Evolutionary conservation across 306 rosid genomes (phyloP).

Genomic region (Dryas octopetala): DNA sequence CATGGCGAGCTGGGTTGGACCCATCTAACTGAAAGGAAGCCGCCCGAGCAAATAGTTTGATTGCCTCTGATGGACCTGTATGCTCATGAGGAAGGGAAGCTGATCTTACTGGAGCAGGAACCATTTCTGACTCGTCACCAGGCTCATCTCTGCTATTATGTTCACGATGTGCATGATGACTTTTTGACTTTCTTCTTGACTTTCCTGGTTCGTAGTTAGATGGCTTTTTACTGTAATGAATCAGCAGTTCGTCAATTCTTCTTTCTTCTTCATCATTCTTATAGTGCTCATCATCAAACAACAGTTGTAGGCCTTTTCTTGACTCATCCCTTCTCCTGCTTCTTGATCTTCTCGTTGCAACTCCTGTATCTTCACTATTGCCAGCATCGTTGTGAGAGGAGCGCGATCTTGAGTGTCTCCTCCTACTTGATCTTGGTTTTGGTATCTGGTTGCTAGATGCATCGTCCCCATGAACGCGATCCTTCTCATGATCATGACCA

Average conservation of each 20-base stretch:
- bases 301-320: conserved; percentile 65
- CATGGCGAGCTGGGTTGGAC: conserved; percentile 64
- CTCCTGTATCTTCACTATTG: conserved; percentile 43
- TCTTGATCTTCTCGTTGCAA: conserved; percentile 55
- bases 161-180: conserved; percentile 49
- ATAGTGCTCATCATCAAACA: conserved; percentile 68
- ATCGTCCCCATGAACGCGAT: conserved; percentile 29
- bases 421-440: conserved; percentile 64
- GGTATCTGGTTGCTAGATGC: conserved; percentile 40
- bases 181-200: conserved; percentile 59
- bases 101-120: conserved; percentile 52
- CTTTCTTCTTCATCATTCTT: conserved; percentile 75
- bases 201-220: conserved; percentile 50
- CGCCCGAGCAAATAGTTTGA: conserved; percentile 72
- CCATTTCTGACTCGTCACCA: conserved; percentile 36
- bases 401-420: conserved; percentile 66
- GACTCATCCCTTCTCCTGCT: conserved; percentile 65
- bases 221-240: conserved; percentile 83
- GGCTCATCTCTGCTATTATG: conserved; percentile 43
- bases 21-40: conserved; percentile 76
- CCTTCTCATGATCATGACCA: conserved; percentile 48
- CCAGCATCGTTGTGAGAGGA: conserved; percentile 39
- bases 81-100: conserved; percentile 71
- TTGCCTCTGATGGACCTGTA: conserved; percentile 41
- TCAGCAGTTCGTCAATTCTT: conserved; percentile 76